phyloP scores from a whole-genome alignment of 1,284 basidiomycete genomes.

The Abortiporus biennis region DNA sequence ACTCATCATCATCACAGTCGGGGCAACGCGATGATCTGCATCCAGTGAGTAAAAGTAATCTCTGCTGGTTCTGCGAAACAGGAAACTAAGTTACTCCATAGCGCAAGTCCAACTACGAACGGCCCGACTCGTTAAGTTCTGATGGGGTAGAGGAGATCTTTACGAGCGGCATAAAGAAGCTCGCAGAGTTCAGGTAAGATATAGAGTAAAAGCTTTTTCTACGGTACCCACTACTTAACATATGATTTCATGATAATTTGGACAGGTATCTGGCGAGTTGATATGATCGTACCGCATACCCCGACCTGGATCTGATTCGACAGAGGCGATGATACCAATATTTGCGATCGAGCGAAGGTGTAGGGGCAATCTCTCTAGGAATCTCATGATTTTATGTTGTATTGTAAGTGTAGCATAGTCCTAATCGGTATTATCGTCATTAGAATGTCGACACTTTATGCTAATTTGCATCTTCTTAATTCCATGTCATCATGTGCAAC shows the following conservation, averaged over 20 bases:
- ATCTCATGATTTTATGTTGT: constrained; percentile 2
- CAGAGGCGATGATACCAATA: not conserved
- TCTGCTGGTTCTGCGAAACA: too few species aligned
- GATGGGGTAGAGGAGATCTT: constrained; percentile 12
- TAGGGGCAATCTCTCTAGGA: constrained; percentile 4
- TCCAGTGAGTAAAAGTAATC: constrained; percentile 12
- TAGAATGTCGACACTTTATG: not conserved
- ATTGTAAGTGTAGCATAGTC: constrained; percentile 6
- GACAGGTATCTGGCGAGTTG: constrained; percentile 12
- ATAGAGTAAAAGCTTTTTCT: not conserved
- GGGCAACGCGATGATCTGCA: constrained; percentile 6
- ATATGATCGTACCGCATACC: constrained; percentile 5
- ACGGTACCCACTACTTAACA: not conserved
- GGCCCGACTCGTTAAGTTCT: constrained; percentile 16
- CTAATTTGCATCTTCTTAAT: constrained; percentile 3
- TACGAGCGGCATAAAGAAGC: constrained; percentile 17
- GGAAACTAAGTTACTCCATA: constrained; percentile 17
- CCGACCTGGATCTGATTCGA: constrained; percentile 6
- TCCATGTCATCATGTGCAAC: constrained; percentile 8
- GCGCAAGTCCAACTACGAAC: constrained; percentile 14
- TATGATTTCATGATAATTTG: constrained; percentile 10
- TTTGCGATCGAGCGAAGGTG: constrained; percentile 3
- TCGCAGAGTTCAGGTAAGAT: constrained; percentile 26
- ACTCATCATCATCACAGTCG: not conserved
- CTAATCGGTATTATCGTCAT: constrained; percentile 9